These are phyloP conservation scores for Calonectria pseudoturangicola DNA, from an alignment of 2,329 filamentous ascomycete genomes.

Conservation along the genomic window DNA sequence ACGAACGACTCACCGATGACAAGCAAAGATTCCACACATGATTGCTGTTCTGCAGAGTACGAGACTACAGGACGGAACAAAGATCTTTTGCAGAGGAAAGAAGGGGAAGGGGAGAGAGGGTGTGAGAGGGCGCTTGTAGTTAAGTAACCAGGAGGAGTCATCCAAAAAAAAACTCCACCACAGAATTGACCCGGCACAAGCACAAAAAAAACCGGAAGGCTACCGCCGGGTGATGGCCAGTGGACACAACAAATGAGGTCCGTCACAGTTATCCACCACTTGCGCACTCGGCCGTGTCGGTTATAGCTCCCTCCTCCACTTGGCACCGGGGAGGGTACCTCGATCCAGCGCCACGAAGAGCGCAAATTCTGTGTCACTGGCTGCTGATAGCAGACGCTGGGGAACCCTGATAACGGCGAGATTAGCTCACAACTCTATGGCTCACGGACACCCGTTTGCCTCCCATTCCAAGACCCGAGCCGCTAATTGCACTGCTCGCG, in stretches of 20 bases:
- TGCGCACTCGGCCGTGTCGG: slow-evolving; percentile 45
- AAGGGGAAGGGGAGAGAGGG: slow-evolving; percentile 37
- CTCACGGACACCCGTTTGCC: slow-evolving; percentile 25
- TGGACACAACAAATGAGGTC: slow-evolving; percentile 32
- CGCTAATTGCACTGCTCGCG: slow-evolving; percentile 29
- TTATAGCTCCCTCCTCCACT: slow-evolving; percentile 25
- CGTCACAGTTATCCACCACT: slow-evolving; percentile 51
- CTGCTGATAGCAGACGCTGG: slow-evolving; percentile 38
- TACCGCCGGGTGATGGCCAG: slow-evolving; percentile 43
- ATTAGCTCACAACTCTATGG: slow-evolving; percentile 32
- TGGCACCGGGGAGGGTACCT: slow-evolving; percentile 30
- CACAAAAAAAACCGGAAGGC: slow-evolving; percentile 51
- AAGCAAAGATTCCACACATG: slow-evolving; percentile 99
- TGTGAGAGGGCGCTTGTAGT: slow-evolving; percentile 40
- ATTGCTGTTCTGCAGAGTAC: slow-evolving; percentile 62
- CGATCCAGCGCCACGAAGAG: slow-evolving; percentile 30
- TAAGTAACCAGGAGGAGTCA: slow-evolving; percentile 44
- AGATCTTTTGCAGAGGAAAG: slow-evolving; percentile 36
- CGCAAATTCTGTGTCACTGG: slow-evolving; percentile 35
- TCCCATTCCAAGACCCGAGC: slow-evolving; percentile 15
- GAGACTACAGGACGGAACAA: slow-evolving; percentile 21
- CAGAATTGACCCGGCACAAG: slow-evolving; percentile 44
- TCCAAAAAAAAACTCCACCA: slow-evolving; percentile 41
- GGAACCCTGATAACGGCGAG: slow-evolving; percentile 35
- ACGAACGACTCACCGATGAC: slow-evolving; percentile 82